Base-by-base conservation (phyloP, 139 green algal genomes). In the Chlorella sorokiniana region DNA sequence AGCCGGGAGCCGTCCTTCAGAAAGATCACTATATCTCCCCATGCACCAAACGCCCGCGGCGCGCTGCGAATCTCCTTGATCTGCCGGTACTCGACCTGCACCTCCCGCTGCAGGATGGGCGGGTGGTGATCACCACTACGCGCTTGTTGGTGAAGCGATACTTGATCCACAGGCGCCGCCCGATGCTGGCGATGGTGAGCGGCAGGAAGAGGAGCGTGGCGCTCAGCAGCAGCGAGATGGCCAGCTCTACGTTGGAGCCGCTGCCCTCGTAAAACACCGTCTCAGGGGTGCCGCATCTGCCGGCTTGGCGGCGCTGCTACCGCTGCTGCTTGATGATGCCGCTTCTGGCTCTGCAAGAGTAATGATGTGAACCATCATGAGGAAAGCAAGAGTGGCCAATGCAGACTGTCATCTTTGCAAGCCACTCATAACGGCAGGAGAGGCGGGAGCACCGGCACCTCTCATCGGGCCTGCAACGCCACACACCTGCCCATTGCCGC, bases 71-170 rank as follows among this genome's bases (percentile, higher is more conserved):
- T 67, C 67, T 94, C 91, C 63, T 83, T 86, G 44, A 94, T 89
- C 20, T 94, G 79, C 7, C 51, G 81, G 81, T 92, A 91, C 0
- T 79, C 8, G 2, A 94, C 62, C 54, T 91, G 80, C 16, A 84
- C 56, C 59, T 86, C 80, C n/a, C 78, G 75, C 64, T 88, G 85
- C 65, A 91, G 86, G 16, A 91, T 45, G 3, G 91, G 89, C 0
- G 71, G 86, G 8, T 92, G 84, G 91, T 92, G 27, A 40, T 83
- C 54, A 94, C 85, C 2, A 85, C 78, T 4, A 94, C 29, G 3
- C 91, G 83, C 84, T 91, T 93, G 87, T 94, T 89, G 11, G 91
- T 95, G 82, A 95, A 93, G 22, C 81, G 85, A 59, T 90, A 90
- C 25, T 41, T 79, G 59, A 90, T 82, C 88, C 85, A 93, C 18